Base-by-base conservation (phyloP, 2,329 filamentous ascomycete species). In the Claviceps spartinae region DNA sequence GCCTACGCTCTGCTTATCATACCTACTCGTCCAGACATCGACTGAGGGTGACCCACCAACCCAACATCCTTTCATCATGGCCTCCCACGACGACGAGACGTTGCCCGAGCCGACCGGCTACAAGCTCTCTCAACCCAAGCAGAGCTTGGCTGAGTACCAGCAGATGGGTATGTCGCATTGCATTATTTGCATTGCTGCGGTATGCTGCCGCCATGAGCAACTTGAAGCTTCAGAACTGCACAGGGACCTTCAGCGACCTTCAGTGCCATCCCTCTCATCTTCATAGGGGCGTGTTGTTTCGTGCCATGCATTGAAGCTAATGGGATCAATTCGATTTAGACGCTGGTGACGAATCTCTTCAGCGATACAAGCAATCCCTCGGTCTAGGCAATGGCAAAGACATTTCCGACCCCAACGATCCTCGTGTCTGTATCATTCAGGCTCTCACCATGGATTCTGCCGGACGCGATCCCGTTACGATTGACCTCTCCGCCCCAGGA, bases 281-380 rank as follows among this genome's bases (percentile, higher is more conserved):
- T 22, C 7, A 8, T 2, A 14, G 37, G 37, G 24, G 8, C 30
- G 30, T 30, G 9, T 34, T 34, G 14, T 50, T 4, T n/a, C 34
- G 36, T 45, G 16, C 3, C 30, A 38, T 6, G 14, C 26, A 6
- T 50, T 4, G 22, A 37, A 13, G 34, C 42, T 50, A 45, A 50
- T 9, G 18, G 24, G 40, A 14, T n/a, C 14, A 9, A 50, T 30
- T 14, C 20, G 1, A 24, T 8, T 18, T 30, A 83, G 76, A 83
- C 63, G 74, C 77, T 60, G 74, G 86, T 63, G 93, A 98, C 68
- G 91, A 97, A 71, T 93, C 91, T 56, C 84, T 98, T 63, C 87
- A 94, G 72, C 86, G 91, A 64, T 98, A 95, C 86, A 98, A 98
- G 77, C 81, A 91, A 65, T 97, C 91, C 13, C 85, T 98, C 55